Base-by-base conservation (phyloP, 345 rosid species). In the Hypericum perforatum region DNA sequence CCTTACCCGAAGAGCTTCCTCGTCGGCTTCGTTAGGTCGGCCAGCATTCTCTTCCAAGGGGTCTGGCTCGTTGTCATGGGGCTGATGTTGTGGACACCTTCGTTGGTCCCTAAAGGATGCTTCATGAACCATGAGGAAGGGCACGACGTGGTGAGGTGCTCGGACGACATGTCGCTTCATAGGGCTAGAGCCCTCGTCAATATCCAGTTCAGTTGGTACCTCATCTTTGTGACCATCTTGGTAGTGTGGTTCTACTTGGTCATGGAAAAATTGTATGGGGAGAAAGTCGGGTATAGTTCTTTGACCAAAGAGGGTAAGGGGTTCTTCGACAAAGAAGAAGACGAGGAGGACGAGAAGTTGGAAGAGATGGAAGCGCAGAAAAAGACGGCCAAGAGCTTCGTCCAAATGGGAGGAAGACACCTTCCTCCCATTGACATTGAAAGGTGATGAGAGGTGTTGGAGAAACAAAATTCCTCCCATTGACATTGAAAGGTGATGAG, bases 141-240 rank as follows among this genome's bases (percentile, higher is more conserved):
- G 39, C 88, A 82, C 66, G 22, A 71, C 16, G 84, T 83, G 63
- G 82, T 82, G 14, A 64, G 83, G 42, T 90, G 97, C 65, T 66
- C 72, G 15, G 65, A 57, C 14, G 66, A 61, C 4, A 77, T 71
- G 32, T 77, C 78, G 3, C 71, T 80, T 0, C 79, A 77, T 43
- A 63, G 97, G 44, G 95, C 95, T n/a, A 82, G 78, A 60, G 75
- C 97, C 9, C 66, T 86, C 49, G 88, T 89, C 3, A 86, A 81
- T 56, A 74, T 89, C 47, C 74, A 70, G 42, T 86, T 90, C 63
- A 73, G 90, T 52, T 82, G 80, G 90, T 59, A 69, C 45, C 54
- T 82, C 68, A 71, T 86, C 15, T 63, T 49, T 2, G 45, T 77
- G 39, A 64, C 77, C 16, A 59, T 68, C 54, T 73, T 73, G 63